Conservation (phyloP, 108 stramenopile genomes). For the Schizochytrium sp. region DNA sequence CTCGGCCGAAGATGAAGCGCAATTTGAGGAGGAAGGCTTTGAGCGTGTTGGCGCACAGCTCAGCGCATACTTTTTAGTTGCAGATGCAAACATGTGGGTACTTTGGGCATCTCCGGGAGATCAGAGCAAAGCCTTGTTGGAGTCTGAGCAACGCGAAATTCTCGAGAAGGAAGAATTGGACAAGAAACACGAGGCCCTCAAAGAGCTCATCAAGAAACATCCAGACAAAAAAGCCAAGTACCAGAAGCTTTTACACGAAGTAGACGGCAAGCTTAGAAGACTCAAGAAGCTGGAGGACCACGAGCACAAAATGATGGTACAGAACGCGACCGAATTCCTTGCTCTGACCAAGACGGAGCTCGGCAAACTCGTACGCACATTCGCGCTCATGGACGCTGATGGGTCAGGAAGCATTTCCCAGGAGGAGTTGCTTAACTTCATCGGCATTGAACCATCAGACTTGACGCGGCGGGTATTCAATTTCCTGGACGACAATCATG, state of each 20-base stretch:
- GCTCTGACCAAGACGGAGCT: slow-evolving; percentile 1
- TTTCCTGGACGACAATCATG: neutral
- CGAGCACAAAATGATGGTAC: neutral
- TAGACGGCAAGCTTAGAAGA: neutral
- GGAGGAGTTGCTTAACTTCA: neutral
- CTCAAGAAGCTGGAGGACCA: neutral
- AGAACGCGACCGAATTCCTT: neutral
- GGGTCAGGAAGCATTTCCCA: neutral
- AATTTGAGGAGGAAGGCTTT: neutral
- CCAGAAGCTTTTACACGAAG: neutral
- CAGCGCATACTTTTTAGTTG: neutral
- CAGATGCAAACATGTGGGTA: neutral
- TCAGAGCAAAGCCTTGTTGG: neutral
- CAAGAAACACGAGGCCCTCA: neutral
- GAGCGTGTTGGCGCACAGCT: neutral
- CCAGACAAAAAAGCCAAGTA: neutral
- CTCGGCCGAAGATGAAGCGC: neutral
- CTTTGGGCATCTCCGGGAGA: neutral
- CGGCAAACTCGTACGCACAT: neutral
- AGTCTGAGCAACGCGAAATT: neutral
- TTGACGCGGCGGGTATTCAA: neutral
- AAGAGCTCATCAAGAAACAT: neutral
- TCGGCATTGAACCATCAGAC: neutral
- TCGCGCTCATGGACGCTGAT: neutral
- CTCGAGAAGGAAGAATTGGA: neutral